These are phyloP conservation scores for Nothophaeocryptopus gaeumannii DNA, from an alignment of 2,329 filamentous ascomycete species.

Conservation along the genomic window DNA sequence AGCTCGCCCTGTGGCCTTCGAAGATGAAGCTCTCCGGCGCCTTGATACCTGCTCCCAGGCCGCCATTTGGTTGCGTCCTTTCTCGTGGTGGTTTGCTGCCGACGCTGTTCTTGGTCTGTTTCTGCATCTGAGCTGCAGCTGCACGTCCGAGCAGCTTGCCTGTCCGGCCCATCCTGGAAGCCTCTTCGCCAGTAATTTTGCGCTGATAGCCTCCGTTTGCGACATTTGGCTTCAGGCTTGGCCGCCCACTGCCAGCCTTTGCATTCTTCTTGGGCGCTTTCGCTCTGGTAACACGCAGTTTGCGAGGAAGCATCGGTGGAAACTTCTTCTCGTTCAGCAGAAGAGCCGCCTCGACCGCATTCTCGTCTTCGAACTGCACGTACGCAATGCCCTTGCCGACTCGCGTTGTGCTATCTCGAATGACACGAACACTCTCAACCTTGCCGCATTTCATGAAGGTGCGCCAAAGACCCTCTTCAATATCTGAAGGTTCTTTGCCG, in stretches of 20 bases:
- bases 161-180: conserved; percentile 70
- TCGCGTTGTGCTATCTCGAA: conserved; percentile 83
- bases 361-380: conserved; percentile 87
- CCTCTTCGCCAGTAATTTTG: conserved; percentile 67
- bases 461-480: conserved; percentile 90
- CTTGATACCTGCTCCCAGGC: conserved; percentile 42
- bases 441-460: conserved; percentile 73
- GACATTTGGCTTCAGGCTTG: conserved; percentile 22
- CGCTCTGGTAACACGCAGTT: conserved; percentile 80
- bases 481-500: conserved; percentile 69
- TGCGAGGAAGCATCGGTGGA: conserved; percentile 86
- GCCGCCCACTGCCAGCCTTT: conserved; percentile 33
- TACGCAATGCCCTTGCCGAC: conserved; percentile 98
- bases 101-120: background rate
- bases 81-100: conserved; percentile 7
- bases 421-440: conserved; percentile 89
- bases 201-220: conserved; percentile 56
- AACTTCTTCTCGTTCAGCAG: conserved; percentile 88
- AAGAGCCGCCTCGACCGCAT: conserved; percentile 85
- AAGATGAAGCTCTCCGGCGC: conserved; percentile 72
- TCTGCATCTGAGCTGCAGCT: conserved; percentile 51
- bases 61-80: background rate
- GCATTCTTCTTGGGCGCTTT: conserved; percentile 62
- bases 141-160: conserved; percentile 70
- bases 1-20: conserved; percentile 72